Evolutionary conservation across 345 rosid genomes (phyloP).

Genomic region (Gynandropsis gynandra): DNA sequence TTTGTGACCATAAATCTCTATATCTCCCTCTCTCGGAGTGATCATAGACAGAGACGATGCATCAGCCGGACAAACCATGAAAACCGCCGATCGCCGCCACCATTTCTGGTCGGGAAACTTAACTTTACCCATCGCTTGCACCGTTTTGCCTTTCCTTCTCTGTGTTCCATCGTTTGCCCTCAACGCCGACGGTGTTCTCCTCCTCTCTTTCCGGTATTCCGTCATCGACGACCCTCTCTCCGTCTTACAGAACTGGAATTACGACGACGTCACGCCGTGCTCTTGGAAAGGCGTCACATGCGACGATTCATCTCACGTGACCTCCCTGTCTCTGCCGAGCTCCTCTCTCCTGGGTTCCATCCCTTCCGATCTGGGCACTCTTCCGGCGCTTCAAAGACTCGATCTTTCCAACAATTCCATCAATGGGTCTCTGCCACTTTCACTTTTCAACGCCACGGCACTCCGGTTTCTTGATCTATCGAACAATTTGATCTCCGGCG

Average conservation of each 20-base stretch:
- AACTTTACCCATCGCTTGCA: neutral
- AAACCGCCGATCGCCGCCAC: constrained; percentile 24
- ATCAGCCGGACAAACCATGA: constrained; percentile 40
- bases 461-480: constrained; percentile 71
- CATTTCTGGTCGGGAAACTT: constrained; percentile 26
- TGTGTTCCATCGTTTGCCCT: constrained; percentile 31
- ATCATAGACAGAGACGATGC: constrained; percentile 27
- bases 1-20: constrained; percentile 30
- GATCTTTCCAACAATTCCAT: constrained; percentile 81
- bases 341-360: constrained; percentile 66
- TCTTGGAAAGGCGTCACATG: constrained; percentile 76
- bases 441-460: constrained; percentile 45
- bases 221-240: constrained; percentile 58
- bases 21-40: constrained; percentile 6
- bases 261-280: constrained; percentile 58
- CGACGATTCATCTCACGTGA: constrained; percentile 16
- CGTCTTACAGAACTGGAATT: constrained; percentile 54
- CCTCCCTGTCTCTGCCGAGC: constrained; percentile 45
- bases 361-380: constrained; percentile 61
- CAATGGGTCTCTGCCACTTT: constrained; percentile 58
- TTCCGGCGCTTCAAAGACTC: constrained; percentile 49
- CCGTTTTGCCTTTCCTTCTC: constrained; percentile 8
- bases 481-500: constrained; percentile 47
- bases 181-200: constrained; percentile 64
- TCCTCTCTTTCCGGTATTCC: constrained; percentile 70